Percentiles rank a stretch among this genome's conserved stretches.
phyloP scores from a whole-genome alignment of 2,329 filamentous ascomycete genomes.

The Xylariaceae sp. region DNA sequence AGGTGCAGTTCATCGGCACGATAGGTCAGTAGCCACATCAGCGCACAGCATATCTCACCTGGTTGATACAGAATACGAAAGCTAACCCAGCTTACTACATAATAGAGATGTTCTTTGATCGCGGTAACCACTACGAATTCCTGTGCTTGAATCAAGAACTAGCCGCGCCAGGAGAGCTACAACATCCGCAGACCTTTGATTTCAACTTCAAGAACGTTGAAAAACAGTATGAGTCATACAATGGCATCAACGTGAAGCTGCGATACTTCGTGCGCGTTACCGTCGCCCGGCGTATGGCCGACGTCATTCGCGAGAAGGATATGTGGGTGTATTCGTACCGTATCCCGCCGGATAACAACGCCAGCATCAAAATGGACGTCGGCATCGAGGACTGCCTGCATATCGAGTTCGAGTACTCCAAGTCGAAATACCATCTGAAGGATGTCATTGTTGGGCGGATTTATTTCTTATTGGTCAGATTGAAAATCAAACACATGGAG shows the following conservation, averaged over 20 bases:
- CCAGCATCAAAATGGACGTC: conserved; percentile 99
- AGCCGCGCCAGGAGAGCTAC: conserved; percentile 92
- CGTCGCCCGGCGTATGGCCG: conserved; percentile 92
- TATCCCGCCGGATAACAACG: conserved; percentile 97
- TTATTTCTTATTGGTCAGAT: conserved; percentile 92
- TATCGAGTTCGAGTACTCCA: conserved; percentile 99
- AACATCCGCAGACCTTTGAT: conserved; percentile 96
- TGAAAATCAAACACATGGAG: conserved; percentile 99
- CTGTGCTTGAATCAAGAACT: conserved; percentile 95
- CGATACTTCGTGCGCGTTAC: conserved; percentile 98
- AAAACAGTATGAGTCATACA: conserved; percentile 99
- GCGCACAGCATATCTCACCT: too few species aligned
- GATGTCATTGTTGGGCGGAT: conserved; percentile 98
- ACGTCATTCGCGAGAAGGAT: conserved; percentile 98
- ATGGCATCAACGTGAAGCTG: conserved; percentile 98
- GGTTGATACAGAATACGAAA: not conserved
- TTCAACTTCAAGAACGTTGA: conserved; percentile 99
- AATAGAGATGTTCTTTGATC: conserved; percentile 98
- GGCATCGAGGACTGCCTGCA: conserved; percentile 98
- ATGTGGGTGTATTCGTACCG: conserved; percentile 99
- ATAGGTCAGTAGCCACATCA: conserved; percentile 61
- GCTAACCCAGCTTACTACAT: conserved; percentile 2
- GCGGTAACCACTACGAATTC: conserved; percentile 99
- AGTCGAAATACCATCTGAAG: conserved; percentile 98
- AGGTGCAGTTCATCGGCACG: conserved; percentile 98